Base-by-base conservation (phyloP, 2,329 filamentous ascomycete genomes). In the Fusarium annulatum region DNA sequence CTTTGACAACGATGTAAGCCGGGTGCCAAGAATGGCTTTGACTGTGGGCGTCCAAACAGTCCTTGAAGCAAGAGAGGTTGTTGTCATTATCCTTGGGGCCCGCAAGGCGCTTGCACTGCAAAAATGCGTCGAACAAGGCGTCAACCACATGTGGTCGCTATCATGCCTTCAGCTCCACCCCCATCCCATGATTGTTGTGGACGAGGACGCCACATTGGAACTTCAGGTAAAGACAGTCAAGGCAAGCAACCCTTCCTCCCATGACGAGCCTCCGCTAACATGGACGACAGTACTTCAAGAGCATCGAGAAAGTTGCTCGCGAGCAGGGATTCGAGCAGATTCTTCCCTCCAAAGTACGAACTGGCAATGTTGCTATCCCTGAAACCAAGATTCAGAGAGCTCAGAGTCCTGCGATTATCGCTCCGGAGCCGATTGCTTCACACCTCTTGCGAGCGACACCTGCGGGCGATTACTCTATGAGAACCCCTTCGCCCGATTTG, bases 141-240 rank as follows among this genome's bases (percentile, higher is more conserved):
- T 97, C 69, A 96, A 95, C 81, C 94, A 96, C 84, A 96, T 96
- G 93, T 97, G 94, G 94, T 96, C 94, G 2, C 87, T 96, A 11
- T 96, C 93, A 14, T 91, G 90, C 61, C 86, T 97, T 46, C 94
- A 97, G 81, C 85, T 96, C 71, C 94, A 96, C 81, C 92, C 90
- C 7, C 92, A 95, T 77, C 91, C 94, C 60, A 90, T 96, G 86
- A 91, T 96, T 74, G 93, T 96, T 15, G 93, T 93, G 51, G 94
- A 97, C 77, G 93, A 96, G 77, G 93, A 96, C 79, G 91, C 92
- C 21, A 94, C 92, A 3, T 84, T 92, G 19, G 91, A 93, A 80
- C 84, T 94, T 58, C 91, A 91, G 80, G 91, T 93, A 70, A 93
- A 93, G 85, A 93, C 92, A 0, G 92, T 93, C 77, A 89, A 88